Percentiles rank a stretch among this genome's conserved stretches.
Evolutionary conservation across 2,329 filamentous ascomycete species (phyloP).

Genomic region (Phyllosticta paracitricarpa): DNA sequence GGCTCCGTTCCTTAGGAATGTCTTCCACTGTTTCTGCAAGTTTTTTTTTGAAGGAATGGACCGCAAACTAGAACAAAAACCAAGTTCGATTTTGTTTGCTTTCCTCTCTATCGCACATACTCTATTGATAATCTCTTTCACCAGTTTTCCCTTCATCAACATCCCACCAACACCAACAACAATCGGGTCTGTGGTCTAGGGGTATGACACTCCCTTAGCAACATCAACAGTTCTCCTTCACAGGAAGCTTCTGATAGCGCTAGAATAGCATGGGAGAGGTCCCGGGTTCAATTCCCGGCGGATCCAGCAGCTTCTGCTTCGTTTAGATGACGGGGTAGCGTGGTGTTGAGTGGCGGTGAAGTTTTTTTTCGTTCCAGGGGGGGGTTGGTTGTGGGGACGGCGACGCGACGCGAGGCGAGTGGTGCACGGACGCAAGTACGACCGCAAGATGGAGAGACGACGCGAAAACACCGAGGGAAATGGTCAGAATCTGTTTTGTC

Average conservation of each 20-base stretch:
- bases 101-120: too few relatives aligned
- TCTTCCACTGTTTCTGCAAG: too few relatives aligned
- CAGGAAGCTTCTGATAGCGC: neutral
- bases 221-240: neutral
- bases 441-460: too few relatives aligned
- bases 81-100: too few relatives aligned
- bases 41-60: too few relatives aligned
- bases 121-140: too few relatives aligned
- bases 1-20: too few relatives aligned
- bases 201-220: neutral
- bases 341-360: neutral
- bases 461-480: too few relatives aligned
- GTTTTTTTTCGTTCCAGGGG: neutral
- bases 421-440: too few relatives aligned
- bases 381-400: neutral
- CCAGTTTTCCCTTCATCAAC: too few relatives aligned
- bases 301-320: neutral
- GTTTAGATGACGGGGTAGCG: neutral
- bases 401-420: neutral
- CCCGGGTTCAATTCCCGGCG: neutral
- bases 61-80: too few relatives aligned
- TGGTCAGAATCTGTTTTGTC: too few relatives aligned
- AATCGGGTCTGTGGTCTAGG: neutral
- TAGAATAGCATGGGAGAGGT: neutral
- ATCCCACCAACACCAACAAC: neutral